Conservation (phyloP, 2,329 filamentous ascomycete genomes). For the Davidsoniella virescens region DNA sequence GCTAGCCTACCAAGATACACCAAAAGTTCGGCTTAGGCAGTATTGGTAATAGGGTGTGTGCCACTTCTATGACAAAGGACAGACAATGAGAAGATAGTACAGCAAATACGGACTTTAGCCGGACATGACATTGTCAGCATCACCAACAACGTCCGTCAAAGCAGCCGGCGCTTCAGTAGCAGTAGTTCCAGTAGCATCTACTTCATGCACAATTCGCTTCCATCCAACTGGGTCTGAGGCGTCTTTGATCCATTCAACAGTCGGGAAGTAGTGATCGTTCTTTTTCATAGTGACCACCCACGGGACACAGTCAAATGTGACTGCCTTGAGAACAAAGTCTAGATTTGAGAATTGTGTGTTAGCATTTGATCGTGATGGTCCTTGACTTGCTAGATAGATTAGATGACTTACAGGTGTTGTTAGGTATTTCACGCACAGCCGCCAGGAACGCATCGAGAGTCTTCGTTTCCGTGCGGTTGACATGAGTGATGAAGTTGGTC, state of each 20-base stretch:
- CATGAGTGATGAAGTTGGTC: slow-evolving; percentile 93
- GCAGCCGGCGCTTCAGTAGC: no score
- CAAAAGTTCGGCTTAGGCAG: no score
- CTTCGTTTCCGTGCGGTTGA: slow-evolving; percentile 75
- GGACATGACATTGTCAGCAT: slow-evolving; percentile 5
- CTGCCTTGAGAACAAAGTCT: slow-evolving; percentile 88
- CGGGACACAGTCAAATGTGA: slow-evolving; percentile 94
- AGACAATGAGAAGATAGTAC: no score
- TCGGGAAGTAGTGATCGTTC: slow-evolving; percentile 88
- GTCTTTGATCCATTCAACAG: slow-evolving; percentile 54
- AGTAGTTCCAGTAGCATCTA: background rate
- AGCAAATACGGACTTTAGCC: background rate
- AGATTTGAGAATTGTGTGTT: slow-evolving; percentile 4
- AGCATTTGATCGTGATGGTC: slow-evolving; percentile 9
- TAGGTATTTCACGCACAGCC: slow-evolving; percentile 73
- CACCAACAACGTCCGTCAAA: background rate
- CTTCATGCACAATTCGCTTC: slow-evolving; percentile 34
- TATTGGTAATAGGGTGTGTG: no score
- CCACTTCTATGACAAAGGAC: no score
- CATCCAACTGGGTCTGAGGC: slow-evolving; percentile 41
- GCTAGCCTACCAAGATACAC: no score
- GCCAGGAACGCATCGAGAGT: slow-evolving; percentile 67
- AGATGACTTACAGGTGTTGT: slow-evolving; percentile 62
- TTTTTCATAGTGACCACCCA: slow-evolving; percentile 99
- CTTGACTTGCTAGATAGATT: background rate